Evolutionary conservation across 163 green algal species (phyloP).

Genomic region (Scenedesmus sp.): DNA sequence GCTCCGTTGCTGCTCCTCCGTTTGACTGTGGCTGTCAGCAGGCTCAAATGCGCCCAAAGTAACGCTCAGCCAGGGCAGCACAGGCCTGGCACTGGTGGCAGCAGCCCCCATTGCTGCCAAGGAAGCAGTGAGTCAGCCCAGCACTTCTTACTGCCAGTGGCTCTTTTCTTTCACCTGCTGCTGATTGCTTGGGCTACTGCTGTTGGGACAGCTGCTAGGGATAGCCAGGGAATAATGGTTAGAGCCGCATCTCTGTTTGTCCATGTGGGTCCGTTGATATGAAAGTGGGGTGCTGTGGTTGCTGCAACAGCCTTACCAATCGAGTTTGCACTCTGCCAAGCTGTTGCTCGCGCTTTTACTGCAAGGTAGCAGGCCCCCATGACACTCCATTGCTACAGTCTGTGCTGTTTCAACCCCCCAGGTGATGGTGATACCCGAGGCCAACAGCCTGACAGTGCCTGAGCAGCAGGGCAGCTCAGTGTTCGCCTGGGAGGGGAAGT

Average conservation of each 20-base stretch:
- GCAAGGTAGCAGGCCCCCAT: no score
- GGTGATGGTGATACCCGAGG: slow-evolving; percentile 1
- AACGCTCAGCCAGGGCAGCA: background rate
- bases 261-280: no score
- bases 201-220: no score
- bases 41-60: background rate
- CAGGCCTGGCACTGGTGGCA: background rate
- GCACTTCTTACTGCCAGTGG: background rate
- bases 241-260: no score
- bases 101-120: background rate
- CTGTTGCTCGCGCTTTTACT: no score
- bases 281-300: no score
- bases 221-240: no score
- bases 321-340: no score
- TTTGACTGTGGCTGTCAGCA: background rate
- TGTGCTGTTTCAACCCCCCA: background rate
- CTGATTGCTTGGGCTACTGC: no score
- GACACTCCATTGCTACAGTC: background rate
- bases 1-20: background rate
- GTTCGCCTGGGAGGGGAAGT: background rate
- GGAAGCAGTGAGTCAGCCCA: background rate
- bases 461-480: slow-evolving; percentile 19
- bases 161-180: no score
- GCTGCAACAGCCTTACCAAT: no score
- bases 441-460: background rate